phyloP scores from a whole-genome alignment of 805 yeast genomes.

The Debaryomyces maramus region DNA sequence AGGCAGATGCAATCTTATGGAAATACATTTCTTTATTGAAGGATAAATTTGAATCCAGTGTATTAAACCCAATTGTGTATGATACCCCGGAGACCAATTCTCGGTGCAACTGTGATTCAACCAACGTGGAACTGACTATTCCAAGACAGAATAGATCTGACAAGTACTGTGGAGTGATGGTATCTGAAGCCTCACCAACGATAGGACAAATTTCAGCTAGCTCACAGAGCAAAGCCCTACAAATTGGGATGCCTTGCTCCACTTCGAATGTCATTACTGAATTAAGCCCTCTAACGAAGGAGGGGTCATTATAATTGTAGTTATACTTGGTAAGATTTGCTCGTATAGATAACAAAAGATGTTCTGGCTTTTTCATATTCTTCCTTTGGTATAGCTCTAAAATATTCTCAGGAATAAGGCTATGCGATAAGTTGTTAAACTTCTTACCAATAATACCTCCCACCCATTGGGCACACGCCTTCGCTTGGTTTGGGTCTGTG shows the following conservation, averaged over 20 bases:
- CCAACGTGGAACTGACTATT: slow-evolving; percentile 40
- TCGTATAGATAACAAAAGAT: slow-evolving; percentile 34
- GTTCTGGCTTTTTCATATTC: slow-evolving; percentile 7
- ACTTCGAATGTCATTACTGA: slow-evolving; percentile 31
- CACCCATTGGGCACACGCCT: slow-evolving; percentile 45
- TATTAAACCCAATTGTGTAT: slow-evolving; percentile 48
- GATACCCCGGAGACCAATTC: slow-evolving; percentile 53
- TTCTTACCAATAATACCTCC: slow-evolving; percentile 17
- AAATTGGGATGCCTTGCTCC: slow-evolving; percentile 39
- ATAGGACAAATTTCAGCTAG: slow-evolving; percentile 46
- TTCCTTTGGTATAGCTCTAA: slow-evolving; percentile 7
- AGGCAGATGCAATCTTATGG: slow-evolving; percentile 35
- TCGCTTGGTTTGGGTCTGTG: slow-evolving; percentile 30
- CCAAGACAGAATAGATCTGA: slow-evolving; percentile 49
- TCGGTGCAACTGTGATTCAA: slow-evolving; percentile 52
- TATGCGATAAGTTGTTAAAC: slow-evolving; percentile 8
- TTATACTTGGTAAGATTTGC: slow-evolving; percentile 35
- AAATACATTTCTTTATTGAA: slow-evolving; percentile 24
- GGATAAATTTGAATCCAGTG: slow-evolving; percentile 17
- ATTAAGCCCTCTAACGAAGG: not conserved
- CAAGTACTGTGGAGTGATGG: slow-evolving; percentile 51
- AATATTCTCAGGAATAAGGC: slow-evolving; percentile 3
- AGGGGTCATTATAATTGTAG: slow-evolving; percentile 10
- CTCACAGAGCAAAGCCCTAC: slow-evolving; percentile 39
- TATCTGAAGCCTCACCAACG: slow-evolving; percentile 47